A percentile compares a stretch with the other conserved stretches of the same genome.
Evolutionary conservation across 768 basidiomycete genomes (phyloP).

Genomic region (Lactarius quietus): DNA sequence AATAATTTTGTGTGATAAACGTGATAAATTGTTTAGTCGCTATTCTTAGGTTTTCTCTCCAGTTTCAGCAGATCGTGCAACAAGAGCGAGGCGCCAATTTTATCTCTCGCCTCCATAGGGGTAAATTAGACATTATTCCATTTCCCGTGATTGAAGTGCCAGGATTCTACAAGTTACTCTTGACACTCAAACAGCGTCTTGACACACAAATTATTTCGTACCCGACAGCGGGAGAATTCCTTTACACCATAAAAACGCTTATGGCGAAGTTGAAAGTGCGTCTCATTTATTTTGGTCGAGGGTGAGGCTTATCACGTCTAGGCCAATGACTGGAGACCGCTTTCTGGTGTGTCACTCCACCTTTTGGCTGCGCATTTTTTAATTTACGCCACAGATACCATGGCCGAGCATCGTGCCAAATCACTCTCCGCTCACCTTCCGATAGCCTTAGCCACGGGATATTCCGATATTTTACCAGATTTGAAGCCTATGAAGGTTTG

Average conservation of each 20-base stretch:
- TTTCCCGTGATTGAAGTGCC: conserved; percentile 42
- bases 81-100: conserved; percentile 60
- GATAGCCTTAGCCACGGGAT: conserved; percentile 47
- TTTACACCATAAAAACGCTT: conserved; percentile 27
- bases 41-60: conserved; percentile 41
- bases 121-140: conserved; percentile 52
- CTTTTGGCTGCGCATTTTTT: background rate
- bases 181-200: conserved; percentile 41
- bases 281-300: background rate
- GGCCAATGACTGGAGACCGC: conserved; percentile 63
- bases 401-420: conserved; percentile 44
- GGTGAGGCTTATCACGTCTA: conserved; percentile 22
- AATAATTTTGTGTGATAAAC: background rate
- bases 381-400: conserved; percentile 38
- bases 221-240: conserved; percentile 47
- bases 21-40: background rate
- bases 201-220: conserved; percentile 50
- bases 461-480: conserved; percentile 43
- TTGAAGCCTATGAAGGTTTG: conserved; percentile 49
- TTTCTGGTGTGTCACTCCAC: conserved; percentile 47
- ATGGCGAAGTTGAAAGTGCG: conserved; percentile 17
- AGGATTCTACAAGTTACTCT: conserved; percentile 54
- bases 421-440: conserved; percentile 40
- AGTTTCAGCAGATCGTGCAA: conserved; percentile 58
- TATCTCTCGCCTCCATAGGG: conserved; percentile 54